These are phyloP conservation scores for Aspergillus sp. DNA, from an alignment of 2,329 filamentous ascomycete species.

Conservation along the genomic window DNA sequence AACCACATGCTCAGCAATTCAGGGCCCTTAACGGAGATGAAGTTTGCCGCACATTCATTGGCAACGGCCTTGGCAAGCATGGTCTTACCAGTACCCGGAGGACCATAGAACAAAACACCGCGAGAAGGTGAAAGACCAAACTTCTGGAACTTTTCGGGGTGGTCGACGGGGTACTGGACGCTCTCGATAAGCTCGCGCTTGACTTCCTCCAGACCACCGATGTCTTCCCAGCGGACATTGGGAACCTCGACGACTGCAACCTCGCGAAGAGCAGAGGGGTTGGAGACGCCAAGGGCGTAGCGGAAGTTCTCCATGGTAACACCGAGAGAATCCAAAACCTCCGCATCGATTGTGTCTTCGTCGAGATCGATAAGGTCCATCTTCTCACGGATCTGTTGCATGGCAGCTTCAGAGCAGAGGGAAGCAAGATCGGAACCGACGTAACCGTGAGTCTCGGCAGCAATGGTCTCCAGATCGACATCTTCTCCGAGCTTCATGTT, in stretches of 20 bases:
- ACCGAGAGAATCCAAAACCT: conserved; percentile 95
- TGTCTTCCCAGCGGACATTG: conserved; percentile 99
- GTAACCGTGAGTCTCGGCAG: conserved; percentile 96
- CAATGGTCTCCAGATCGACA: conserved; percentile 94
- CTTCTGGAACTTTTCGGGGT: conserved; percentile 99
- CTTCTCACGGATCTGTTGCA: conserved; percentile 99
- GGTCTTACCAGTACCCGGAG: conserved; percentile 99
- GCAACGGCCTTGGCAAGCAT: conserved; percentile 98
- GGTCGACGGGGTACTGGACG: conserved; percentile 98
- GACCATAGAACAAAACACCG: conserved; percentile 98
- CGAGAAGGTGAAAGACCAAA: conserved; percentile 97
- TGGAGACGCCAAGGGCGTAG: conserved; percentile 95
- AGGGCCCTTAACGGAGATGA: conserved; percentile 98
- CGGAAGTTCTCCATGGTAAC: conserved; percentile 99
- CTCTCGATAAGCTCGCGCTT: conserved; percentile 99
- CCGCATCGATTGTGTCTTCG: conserved; percentile 97
- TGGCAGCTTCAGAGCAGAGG: conserved; percentile 96
- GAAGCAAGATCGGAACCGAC: conserved; percentile 98
- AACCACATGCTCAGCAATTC: conserved; percentile 99
- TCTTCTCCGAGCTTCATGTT: conserved; percentile 99
- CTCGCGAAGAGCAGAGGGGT: conserved; percentile 97
- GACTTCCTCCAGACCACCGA: conserved; percentile 96
- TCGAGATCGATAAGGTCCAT: conserved; percentile 99
- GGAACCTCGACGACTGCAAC: conserved; percentile 98
- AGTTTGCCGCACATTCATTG: conserved; percentile 99